A percentile compares a stretch with the other conserved stretches of the same genome.
Conservation (phyloP, 768 basidiomycete genomes). For the Mycena vulgaris region DNA sequence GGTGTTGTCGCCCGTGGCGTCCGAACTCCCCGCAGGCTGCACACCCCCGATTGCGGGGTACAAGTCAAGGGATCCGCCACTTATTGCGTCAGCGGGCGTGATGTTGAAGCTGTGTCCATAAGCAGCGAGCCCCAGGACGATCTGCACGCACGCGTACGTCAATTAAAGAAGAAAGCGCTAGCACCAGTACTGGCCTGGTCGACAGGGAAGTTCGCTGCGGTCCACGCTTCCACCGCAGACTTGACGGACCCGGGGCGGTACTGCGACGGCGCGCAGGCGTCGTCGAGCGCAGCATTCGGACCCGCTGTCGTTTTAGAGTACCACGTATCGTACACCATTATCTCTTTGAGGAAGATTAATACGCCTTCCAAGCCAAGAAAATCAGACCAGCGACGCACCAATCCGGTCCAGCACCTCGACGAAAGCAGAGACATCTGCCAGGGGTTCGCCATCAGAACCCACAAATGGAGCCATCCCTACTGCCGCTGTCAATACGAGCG, state of each 20-base stretch:
- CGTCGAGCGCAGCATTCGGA: constrained; percentile 86
- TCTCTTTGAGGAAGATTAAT: constrained; percentile 36
- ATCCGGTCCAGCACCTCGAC: constrained; percentile 82
- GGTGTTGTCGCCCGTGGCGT: constrained; percentile 48
- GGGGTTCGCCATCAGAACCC: constrained; percentile 68
- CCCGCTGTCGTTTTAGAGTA: constrained; percentile 72
- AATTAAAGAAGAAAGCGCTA: too few species aligned
- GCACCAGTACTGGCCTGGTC: constrained; percentile 41
- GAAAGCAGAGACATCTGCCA: constrained; percentile 76
- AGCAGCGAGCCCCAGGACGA: constrained; percentile 87
- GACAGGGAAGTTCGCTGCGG: constrained; percentile 81
- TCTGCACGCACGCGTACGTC: constrained; percentile 42
- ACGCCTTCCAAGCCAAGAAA: background rate
- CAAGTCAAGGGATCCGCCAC: constrained; percentile 51
- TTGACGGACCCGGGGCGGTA: constrained; percentile 74
- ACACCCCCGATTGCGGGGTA: constrained; percentile 53
- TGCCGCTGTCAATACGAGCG: constrained; percentile 80
- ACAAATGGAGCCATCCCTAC: constrained; percentile 72
- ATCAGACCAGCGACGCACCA: constrained; percentile 49
- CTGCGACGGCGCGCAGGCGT: constrained; percentile 74
- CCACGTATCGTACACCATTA: constrained; percentile 82
- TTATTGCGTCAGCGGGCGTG: constrained; percentile 51
- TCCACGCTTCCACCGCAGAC: constrained; percentile 82
- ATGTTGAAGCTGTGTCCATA: constrained; percentile 86
- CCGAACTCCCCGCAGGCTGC: background rate